These are phyloP conservation scores for Colletotrichum gigasporum DNA, from an alignment of 2,329 filamentous ascomycete species.

Conservation along the genomic window DNA sequence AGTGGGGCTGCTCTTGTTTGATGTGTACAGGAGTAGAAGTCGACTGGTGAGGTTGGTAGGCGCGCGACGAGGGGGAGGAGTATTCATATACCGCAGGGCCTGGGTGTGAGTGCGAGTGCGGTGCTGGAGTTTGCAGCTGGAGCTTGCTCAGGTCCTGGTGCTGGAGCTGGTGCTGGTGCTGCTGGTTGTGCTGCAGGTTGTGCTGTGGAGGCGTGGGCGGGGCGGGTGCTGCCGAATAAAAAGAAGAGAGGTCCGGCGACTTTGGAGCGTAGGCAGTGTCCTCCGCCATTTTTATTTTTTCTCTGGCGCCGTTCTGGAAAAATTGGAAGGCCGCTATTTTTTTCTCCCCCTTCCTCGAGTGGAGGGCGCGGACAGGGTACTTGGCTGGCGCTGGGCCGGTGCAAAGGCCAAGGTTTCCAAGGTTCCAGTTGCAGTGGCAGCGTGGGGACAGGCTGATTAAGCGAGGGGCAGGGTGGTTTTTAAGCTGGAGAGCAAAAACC, in stretches of 20 bases:
- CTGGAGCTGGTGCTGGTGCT: conserved; percentile 34
- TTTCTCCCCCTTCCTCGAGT: background rate
- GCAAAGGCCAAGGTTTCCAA: conserved; percentile 5
- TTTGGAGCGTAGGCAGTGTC: conserved; percentile 64
- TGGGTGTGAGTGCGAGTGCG: conserved; percentile 26
- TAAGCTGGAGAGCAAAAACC: conserved; percentile 13
- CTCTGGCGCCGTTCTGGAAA: conserved; percentile 20
- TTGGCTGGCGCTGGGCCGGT: conserved; percentile 8
- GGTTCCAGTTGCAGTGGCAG: conserved; percentile 2
- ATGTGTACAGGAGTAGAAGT: conserved; percentile 32
- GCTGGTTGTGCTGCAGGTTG: conserved; percentile 38
- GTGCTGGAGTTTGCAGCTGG: conserved; percentile 30
- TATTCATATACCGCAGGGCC: conserved; percentile 30
- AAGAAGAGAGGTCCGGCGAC: conserved; percentile 68
- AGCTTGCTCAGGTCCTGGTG: conserved; percentile 10
- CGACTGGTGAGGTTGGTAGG: conserved; percentile 30
- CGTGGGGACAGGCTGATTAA: conserved; percentile 28
- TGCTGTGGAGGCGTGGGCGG: conserved; percentile 39
- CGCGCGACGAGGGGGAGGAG: conserved; percentile 25
- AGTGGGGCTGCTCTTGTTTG: conserved; percentile 32
- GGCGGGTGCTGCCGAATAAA: conserved; percentile 52
- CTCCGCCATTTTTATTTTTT: conserved; percentile 52
- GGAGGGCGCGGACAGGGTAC: conserved; percentile 20
- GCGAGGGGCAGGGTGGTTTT: conserved; percentile 16
- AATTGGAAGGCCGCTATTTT: conserved; percentile 22